Base-by-base conservation (phyloP, 176 grass and related monocot species). In the Zea luxurians region DNA sequence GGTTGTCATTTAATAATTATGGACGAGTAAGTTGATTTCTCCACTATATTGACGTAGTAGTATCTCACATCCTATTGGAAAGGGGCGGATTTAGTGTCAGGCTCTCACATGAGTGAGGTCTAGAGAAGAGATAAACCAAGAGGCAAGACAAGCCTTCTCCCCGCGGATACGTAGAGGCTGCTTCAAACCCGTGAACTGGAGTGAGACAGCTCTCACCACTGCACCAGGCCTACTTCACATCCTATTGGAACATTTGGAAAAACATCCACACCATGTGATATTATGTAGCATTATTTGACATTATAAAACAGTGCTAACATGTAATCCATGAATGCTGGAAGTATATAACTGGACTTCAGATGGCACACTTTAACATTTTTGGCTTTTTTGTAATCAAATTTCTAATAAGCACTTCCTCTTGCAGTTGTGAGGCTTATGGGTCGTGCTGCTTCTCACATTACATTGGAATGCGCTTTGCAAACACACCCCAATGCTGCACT, bases 361-460 rank as follows among this genome's bases (percentile, higher is more conserved):
- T 53, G 27, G 1, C 1, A 12, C 46, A 36, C 27, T 27, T 27
- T 27, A 27, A 27, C 27, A 27, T 27, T 27, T 27, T 27, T 27
- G 27, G 27, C 27, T 27, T 27, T 27, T 8, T 67, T 60, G 10
- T 2, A 4, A 43, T 55, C 40, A 6, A 20, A 59, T n/a, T 53
- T 5, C 0, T 82, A 44, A 66, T 55, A 50, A 52, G 21, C 10
- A 52, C 38, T 68, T 73, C 3, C 20, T 81, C 12, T 63, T 86
- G 70, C 74, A 99, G 96, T 99, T 93, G 96, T 99, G 53, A 99
- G 96, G 86, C 92, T 99, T 77, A 99, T 99, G 96, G 96, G 96
- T 5, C 96, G 96, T 76, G 92, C 96, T 85, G 96, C 96, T 89
- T 99, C 96, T 86, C 96, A 99, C 81, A 99, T 99, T 54, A 99